A percentile compares a stretch with the other conserved stretches of the same genome.
Evolutionary conservation across 306 rosid species (phyloP).

Genomic region (Trichosanthes truncata): DNA sequence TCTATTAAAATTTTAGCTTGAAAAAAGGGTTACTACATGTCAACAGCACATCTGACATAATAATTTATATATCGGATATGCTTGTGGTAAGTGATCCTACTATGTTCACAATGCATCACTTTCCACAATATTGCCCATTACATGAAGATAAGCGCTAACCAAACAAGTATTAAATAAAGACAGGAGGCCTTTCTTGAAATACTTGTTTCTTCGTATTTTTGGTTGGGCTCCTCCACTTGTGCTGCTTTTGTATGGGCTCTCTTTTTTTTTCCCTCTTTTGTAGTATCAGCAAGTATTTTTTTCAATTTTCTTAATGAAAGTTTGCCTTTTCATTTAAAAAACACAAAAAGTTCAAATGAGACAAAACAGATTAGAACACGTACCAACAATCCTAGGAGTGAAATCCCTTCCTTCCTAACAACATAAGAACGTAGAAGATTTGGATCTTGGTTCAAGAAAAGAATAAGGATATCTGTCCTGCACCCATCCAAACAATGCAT

Average conservation of each 20-base stretch:
- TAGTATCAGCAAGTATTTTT: not conserved
- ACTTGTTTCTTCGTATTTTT: not conserved
- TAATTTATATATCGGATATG: not conserved
- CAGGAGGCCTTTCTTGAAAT: not conserved
- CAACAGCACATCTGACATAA: not conserved
- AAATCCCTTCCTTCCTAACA: conserved; percentile 78
- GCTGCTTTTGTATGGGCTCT: not conserved
- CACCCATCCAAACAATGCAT: conserved; percentile 52
- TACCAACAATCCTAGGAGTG: conserved; percentile 85
- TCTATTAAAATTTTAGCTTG: not conserved
- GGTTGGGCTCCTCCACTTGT: not conserved
- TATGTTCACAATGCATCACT: not conserved
- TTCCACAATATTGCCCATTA: not conserved
- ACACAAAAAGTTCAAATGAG: not conserved
- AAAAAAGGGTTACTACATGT: not conserved
- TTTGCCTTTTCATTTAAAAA: not conserved
- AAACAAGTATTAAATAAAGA: not conserved
- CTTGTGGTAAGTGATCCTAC: not conserved
- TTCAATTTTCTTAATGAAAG: not conserved
- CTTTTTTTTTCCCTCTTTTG: not conserved
- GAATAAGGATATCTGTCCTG: conserved; percentile 98
- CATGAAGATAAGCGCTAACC: not conserved
- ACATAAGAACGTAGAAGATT: conserved; percentile 81
- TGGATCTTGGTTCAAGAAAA: conserved; percentile 97
- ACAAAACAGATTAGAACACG: conserved; percentile 10